Evolutionary conservation across 2,329 filamentous ascomycete species (phyloP), one percentile per base, ranked within the genome.

Genomic region (Aphanocladium album): DNA sequence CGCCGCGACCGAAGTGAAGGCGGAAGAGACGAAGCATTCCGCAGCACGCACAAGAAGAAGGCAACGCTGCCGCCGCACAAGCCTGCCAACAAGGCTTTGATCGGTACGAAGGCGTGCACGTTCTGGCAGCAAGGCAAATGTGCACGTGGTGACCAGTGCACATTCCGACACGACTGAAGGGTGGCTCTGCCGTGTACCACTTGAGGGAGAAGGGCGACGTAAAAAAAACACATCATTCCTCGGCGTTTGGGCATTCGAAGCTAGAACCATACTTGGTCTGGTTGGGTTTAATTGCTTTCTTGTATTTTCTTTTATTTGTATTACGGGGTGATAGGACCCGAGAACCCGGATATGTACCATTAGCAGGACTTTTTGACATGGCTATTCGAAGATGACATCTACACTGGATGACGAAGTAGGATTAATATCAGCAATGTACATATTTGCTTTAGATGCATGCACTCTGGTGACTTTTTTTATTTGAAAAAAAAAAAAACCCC

Each of bases 61-160:
- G 71, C 69, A 35, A 76, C 74, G 16, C 70, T 76, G 37, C 72
- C 73, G 30, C 73, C 72, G 9, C 77, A 79, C 62, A 74, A 78
- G 61, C 74, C 76, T 19, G 75, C 72, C 63, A 84, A 88, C 67
- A 82, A 79, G 62, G 79, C 81, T 16, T 76, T 86, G 16, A 84
- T 86, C 53, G 84, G 86, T 60, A 89, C 87, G 47, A 86, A 89
- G 68, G 80, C 87, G 5, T 91, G 89, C 71, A 82, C 81, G 21
- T 91, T 90, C 71, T 91, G 80, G 79, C 80, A 83, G 61, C 83
- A 89, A 69, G 88, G 88, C 16, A 87, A 86, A 69, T 91, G 89
- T 73, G 84, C 83, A 7, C 87, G 90, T 70, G 89, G 89, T 23
- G 86, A 88, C 39, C 85, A 86, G 67, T 91, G 89, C 75, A 90